Evolutionary conservation across 1,139 yeast genomes (phyloP), one percentile per base, ranked within the genome.

Genomic region (Pichia inconspicua): DNA sequence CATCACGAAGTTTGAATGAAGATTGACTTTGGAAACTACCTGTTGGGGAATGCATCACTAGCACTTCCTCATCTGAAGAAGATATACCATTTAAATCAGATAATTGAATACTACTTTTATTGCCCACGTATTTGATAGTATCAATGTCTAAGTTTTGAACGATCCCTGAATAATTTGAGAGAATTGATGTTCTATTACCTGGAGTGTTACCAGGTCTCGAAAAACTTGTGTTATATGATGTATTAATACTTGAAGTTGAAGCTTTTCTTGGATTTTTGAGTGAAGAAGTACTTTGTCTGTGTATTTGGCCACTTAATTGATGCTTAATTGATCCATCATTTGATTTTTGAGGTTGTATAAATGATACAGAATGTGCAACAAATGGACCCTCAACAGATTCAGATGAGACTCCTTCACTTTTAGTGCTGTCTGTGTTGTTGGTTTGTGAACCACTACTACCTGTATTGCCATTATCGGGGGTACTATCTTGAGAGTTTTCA

Each of bases 131-230:
- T 30, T 68, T 67, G 2, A 72, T 67, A 9, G 71, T 68, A 34
- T 63, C 66, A 27, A 63, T 58, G 47, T 71, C 70, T 8, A 70
- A 76, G 48, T 72, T 70, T 28, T 73, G 76, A 11, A 73, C 67
- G 19, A 71, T 63, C 10, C 75, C 76, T 0, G 76, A 68, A 55
- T 74, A 74, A 31, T 68, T 69, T 0, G 77, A 73, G 41, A 70
- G 53, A 53, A 68, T 57, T 6, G 78, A 73, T 15, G 63, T 57
- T 55, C 77, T 62, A 40, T 67, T 66, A 4, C 64, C 69, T 14
- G 62, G 31, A 11, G 44, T 19, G 11, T 11, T 37, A 8, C 22
- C 37, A 19, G 17, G 17, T 27, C 15, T 31, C 11, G 32, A 5
- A 28, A 38, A 28, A 37, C 31, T 41, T 4, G 41, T 30, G 31